phyloP scores from a whole-genome alignment of 108 stramenopile species.

The Skeletonema potamos region DNA sequence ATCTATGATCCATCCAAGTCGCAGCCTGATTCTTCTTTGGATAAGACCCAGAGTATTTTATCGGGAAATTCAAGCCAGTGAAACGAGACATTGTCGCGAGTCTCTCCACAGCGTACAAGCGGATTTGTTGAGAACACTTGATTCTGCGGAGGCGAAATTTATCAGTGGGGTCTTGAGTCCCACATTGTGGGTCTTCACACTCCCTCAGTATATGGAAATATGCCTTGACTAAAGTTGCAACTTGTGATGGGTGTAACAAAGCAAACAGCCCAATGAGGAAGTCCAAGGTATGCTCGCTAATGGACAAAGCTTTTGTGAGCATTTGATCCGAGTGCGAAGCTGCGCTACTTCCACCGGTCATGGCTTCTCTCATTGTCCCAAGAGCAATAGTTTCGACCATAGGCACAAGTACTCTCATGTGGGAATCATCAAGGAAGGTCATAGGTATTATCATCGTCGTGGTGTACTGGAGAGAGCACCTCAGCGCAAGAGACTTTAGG shows the following conservation, averaged over 20 bases:
- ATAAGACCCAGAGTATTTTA: conserved; percentile 41
- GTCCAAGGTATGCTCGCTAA: conserved; percentile 51
- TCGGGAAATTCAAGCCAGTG: conserved; percentile 73
- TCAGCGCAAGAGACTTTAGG: conserved; percentile 71
- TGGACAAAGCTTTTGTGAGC: conserved; percentile 39
- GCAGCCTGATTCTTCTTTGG: conserved; percentile 20
- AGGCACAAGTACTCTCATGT: conserved; percentile 63
- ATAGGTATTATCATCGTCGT: conserved; percentile 27
- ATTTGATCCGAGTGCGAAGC: conserved; percentile 41
- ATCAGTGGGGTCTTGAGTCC: neutral
- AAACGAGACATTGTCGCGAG: conserved; percentile 70
- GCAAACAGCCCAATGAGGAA: conserved; percentile 72
- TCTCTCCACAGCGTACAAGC: conserved; percentile 71
- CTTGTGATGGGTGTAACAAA: conserved; percentile 77
- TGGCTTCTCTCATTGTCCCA: conserved; percentile 60
- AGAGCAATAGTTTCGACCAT: conserved; percentile 70
- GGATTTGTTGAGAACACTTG: conserved; percentile 65
- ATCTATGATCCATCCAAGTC: conserved; percentile 34
- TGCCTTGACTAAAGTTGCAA: conserved; percentile 42
- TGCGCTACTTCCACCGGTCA: conserved; percentile 35
- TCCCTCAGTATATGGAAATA: conserved; percentile 63
- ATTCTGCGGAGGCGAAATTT: conserved; percentile 12
- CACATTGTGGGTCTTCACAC: conserved; percentile 49
- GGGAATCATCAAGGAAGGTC: conserved; percentile 67
- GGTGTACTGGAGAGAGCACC: conserved; percentile 43